Conservation (phyloP, 2,329 filamentous ascomycete genomes). For the Apiospora hydei region DNA sequence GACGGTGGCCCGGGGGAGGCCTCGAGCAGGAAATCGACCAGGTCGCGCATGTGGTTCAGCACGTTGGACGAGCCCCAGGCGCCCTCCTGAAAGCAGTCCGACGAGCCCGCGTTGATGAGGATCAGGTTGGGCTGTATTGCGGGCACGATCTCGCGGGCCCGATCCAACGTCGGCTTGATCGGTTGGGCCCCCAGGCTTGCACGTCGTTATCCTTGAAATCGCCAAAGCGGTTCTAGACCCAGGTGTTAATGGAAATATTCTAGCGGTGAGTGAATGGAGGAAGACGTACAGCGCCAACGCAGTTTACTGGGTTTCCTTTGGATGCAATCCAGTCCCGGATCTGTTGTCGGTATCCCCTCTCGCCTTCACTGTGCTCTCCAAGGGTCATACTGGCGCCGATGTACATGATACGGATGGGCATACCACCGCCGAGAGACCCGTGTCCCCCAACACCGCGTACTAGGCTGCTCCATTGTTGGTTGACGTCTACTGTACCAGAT, state of each 20-base stretch:
- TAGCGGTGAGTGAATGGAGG: not conserved
- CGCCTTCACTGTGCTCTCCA: slow-evolving; percentile 36
- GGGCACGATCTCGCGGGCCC: slow-evolving; percentile 36
- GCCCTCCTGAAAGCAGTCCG: slow-evolving; percentile 39
- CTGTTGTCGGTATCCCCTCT: slow-evolving; percentile 38
- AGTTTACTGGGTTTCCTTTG: slow-evolving; percentile 38
- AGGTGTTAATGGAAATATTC: not conserved
- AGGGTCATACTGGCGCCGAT: slow-evolving; percentile 37
- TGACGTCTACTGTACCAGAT: slow-evolving; percentile 21
- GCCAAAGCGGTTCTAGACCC: slow-evolving; percentile 37
- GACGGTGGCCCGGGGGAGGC: slow-evolving; percentile 34
- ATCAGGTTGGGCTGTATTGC: slow-evolving; percentile 38
- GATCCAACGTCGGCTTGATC: slow-evolving; percentile 34
- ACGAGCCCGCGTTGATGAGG: slow-evolving; percentile 38
- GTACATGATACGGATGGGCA: slow-evolving; percentile 38
- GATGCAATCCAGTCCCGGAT: slow-evolving; percentile 36
- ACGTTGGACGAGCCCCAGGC: slow-evolving; percentile 30
- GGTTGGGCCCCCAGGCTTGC: slow-evolving; percentile 35
- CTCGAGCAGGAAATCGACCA: slow-evolving; percentile 34
- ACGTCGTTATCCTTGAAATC: slow-evolving; percentile 40
- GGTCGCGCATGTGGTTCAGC: slow-evolving; percentile 33
- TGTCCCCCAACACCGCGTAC: slow-evolving; percentile 12
- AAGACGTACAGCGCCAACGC: slow-evolving; percentile 31
- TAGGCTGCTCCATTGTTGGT: slow-evolving; percentile 20
- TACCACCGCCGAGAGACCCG: slow-evolving; percentile 31